These are phyloP conservation scores for Russula ochroleuca DNA, from an alignment of 768 basidiomycete genomes.

Conservation along the genomic window DNA sequence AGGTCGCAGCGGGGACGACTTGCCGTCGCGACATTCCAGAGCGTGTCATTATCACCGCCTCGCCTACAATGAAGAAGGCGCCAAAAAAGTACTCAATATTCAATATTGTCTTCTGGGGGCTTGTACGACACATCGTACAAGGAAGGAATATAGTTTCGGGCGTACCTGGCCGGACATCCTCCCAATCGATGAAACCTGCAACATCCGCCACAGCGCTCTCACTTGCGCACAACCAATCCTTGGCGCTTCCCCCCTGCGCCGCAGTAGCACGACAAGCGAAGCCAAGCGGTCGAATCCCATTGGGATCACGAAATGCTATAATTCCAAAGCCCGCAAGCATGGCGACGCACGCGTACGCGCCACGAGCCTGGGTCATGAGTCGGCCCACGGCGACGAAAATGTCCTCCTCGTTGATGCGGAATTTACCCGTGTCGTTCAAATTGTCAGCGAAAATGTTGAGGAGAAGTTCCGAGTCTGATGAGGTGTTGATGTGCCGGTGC, in stretches of 20 bases:
- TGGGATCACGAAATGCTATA: slow-evolving; percentile 96
- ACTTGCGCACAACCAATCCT: slow-evolving; percentile 87
- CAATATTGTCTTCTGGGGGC: neutral
- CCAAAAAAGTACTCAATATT: neutral
- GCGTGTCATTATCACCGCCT: slow-evolving; percentile 94
- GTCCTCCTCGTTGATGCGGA: slow-evolving; percentile 99
- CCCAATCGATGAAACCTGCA: slow-evolving; percentile 85
- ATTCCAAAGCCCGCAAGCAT: slow-evolving; percentile 99
- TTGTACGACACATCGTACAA: slow-evolving; percentile 4
- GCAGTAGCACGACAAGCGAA: slow-evolving; percentile 61
- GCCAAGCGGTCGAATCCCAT: slow-evolving; percentile 93
- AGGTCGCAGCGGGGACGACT: slow-evolving; percentile 62
- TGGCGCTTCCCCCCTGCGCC: slow-evolving; percentile 42
- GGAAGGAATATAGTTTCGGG: neutral
- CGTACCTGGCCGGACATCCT: slow-evolving; percentile 86
- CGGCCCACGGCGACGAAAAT: slow-evolving; percentile 92
- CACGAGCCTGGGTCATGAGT: slow-evolving; percentile 82
- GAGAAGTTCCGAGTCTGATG: slow-evolving; percentile 94
- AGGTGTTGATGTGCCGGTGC: slow-evolving; percentile 98
- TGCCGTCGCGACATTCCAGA: slow-evolving; percentile 68
- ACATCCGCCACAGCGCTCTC: slow-evolving; percentile 98
- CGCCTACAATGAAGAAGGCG: slow-evolving; percentile 50
- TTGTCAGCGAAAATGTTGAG: slow-evolving; percentile 98
- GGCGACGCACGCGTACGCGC: slow-evolving; percentile 96
- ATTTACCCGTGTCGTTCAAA: slow-evolving; percentile 96